Evolutionary conservation across 2,329 filamentous ascomycete species (phyloP).

Genomic region (Scedosporium boydii): DNA sequence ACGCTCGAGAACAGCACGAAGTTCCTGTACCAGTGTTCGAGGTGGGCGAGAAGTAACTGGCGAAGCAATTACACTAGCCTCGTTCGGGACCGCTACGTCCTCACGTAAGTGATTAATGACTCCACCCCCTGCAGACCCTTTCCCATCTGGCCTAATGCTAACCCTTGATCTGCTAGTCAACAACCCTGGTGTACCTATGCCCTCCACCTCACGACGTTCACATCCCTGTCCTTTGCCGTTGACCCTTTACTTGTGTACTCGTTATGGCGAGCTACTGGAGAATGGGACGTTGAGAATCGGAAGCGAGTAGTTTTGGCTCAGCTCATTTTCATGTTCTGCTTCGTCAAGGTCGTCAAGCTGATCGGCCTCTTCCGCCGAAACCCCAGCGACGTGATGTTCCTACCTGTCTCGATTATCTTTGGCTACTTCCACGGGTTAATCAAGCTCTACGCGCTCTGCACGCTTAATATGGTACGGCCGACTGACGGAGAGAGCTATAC

Average conservation of each 20-base stretch:
- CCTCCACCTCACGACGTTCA: constrained; percentile 85
- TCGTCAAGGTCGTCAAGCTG: constrained; percentile 87
- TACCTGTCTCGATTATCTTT: constrained; percentile 81
- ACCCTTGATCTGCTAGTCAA: constrained; percentile 43
- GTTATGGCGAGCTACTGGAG: constrained; percentile 57
- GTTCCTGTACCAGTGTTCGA: constrained; percentile 85
- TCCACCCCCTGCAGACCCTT: constrained; percentile 9
- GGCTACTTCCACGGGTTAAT: constrained; percentile 89
- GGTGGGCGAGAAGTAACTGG: constrained; percentile 98
- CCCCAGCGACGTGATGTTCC: constrained; percentile 67
- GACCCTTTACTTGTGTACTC: constrained; percentile 65
- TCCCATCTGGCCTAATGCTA: background rate
- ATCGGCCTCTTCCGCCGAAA: constrained; percentile 78
- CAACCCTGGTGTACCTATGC: constrained; percentile 93
- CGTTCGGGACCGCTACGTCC: constrained; percentile 72
- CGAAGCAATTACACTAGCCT: constrained; percentile 91
- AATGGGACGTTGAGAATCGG: constrained; percentile 44
- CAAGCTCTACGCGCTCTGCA: constrained; percentile 80
- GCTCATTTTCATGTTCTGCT: constrained; percentile 64
- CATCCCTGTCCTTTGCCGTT: constrained; percentile 71
- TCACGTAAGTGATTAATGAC: constrained; percentile 56
- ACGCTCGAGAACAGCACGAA: constrained; percentile 83
- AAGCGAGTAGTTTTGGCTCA: constrained; percentile 50
- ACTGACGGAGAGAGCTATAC: constrained; percentile 6
- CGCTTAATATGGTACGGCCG: constrained; percentile 67